A percentile compares a stretch with the other conserved stretches of the same genome.
Conservation (phyloP, 2,329 filamentous ascomycete genomes). For the Ceratocystis eucalypticola region DNA sequence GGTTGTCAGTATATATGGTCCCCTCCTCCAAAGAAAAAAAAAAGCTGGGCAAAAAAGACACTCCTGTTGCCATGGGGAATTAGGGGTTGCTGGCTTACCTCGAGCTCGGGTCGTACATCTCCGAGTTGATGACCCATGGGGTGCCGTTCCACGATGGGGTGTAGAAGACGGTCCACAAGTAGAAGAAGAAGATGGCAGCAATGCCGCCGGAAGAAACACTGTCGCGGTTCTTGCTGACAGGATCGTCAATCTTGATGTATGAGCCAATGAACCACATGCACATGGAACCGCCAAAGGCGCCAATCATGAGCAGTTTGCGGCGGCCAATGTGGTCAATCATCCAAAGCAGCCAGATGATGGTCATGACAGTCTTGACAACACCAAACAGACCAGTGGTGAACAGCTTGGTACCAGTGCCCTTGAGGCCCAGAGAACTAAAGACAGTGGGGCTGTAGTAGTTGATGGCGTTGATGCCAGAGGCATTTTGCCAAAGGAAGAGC, state of each 20-base stretch:
- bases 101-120: conserved; percentile 34
- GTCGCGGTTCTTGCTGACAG: conserved; percentile 36
- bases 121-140: conserved; percentile 57
- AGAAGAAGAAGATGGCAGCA: conserved; percentile 53
- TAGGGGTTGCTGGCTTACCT: conserved; percentile 40
- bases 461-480: conserved; percentile 60
- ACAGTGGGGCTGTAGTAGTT: conserved; percentile 57
- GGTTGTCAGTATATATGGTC: not conserved
- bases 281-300: conserved; percentile 52
- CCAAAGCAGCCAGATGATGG: conserved; percentile 32
- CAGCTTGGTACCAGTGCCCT: conserved; percentile 33
- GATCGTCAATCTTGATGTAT: conserved; percentile 32
- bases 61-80: not conserved
- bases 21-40: conserved; percentile 29
- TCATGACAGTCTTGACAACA: conserved; percentile 51
- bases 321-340: conserved; percentile 59
- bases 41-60: conserved; percentile 42
- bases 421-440: conserved; percentile 42
- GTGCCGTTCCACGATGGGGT: conserved; percentile 59
- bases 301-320: conserved; percentile 55
- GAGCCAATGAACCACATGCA: conserved; percentile 52
- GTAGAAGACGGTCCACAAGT: conserved; percentile 53
- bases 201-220: conserved; percentile 38
- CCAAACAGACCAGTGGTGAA: conserved; percentile 63
- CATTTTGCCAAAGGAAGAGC: conserved; percentile 70